Base-by-base conservation (phyloP, 345 rosid species). In the Acer campestre region DNA sequence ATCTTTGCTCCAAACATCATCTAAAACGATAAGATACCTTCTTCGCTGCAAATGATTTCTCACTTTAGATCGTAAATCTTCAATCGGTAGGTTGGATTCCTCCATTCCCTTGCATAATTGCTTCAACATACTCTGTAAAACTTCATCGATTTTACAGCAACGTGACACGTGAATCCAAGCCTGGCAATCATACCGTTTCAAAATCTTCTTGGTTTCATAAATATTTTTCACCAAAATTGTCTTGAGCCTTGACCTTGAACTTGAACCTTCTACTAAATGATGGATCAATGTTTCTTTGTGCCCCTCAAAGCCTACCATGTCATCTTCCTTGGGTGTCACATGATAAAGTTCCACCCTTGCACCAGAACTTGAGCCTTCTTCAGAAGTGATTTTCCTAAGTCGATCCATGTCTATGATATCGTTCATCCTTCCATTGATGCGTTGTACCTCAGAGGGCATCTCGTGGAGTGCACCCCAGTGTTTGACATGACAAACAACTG, bases 281-380 rank as follows among this genome's bases (percentile, higher is more conserved):
- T 14, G 44, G 42, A 64, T 25, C 29, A 13, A 29, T 64, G n/a
- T 14, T 31, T 64, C 18, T 27, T 13, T 12, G 18, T 64, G 49
- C 49, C 49, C 68, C 68, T 27, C n/a, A 31, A 27, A 64, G 68
- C 68, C 68, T 7, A 64, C 2, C n/a, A 64, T 64, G 25, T 64
- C 44, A 64, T 64, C 68, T 12, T 64, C 68, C 10, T 14, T 31
- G 1, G 20, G 42, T 4, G 16, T 29, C 42, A 4, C 42, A 23
- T 40, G 59, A 53, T 51, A 10, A 10, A 10, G 42, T 55, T 20
- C 73, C 10, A 13, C 38, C 17, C 27, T 20, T 17, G n/a, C 7
- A 0, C 20, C 11, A 16, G 79, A 80, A 76, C 71, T 53, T 29
- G 71, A 25, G 8, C 70, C 64, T 79, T 74, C 79, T 68, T 38